Percentiles rank a stretch among this genome's conserved stretches.
These are phyloP conservation scores for Trifolium repens DNA, from an alignment of 306 rosid genomes.

Conservation along the genomic window DNA sequence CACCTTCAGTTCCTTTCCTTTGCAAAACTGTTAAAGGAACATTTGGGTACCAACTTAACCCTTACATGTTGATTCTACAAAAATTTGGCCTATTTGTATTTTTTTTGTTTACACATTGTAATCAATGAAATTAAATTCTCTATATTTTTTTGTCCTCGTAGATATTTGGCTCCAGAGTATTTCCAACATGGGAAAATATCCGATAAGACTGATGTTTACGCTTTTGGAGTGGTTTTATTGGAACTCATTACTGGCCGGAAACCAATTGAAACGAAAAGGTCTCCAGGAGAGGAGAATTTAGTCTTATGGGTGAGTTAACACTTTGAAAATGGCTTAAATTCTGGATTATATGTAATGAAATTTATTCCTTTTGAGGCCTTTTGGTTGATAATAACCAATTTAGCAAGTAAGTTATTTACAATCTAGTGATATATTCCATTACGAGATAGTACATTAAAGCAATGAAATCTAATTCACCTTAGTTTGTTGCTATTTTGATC, in stretches of 20 bases:
- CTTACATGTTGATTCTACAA: conserved; percentile 30
- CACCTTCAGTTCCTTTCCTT: conserved; percentile 95
- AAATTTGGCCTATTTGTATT: neutral
- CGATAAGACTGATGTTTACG: conserved; percentile 93
- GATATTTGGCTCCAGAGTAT: conserved; percentile 97
- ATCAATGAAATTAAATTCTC: conserved; percentile 18
- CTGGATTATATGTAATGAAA: conserved; percentile 15
- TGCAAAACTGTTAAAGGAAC: conserved; percentile 99
- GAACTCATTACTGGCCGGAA: conserved; percentile 94
- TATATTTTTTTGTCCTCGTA: conserved; percentile 35
- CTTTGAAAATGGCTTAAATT: conserved; percentile 7
- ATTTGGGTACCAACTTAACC: conserved; percentile 72
- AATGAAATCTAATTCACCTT: conserved; percentile 8
- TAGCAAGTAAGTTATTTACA: conserved; percentile 9
- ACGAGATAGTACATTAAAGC: conserved; percentile 2
- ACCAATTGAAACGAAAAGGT: conserved; percentile 79
- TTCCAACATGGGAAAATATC: conserved; percentile 98
- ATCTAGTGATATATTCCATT: conserved; percentile 4
- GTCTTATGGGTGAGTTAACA: conserved; percentile 82
- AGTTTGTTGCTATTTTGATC: conserved; percentile 12
- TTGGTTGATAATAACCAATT: conserved; percentile 13
- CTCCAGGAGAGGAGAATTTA: conserved; percentile 89
- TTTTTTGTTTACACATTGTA: conserved; percentile 9
- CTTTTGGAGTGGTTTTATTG: conserved; percentile 89
- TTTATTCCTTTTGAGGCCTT: conserved; percentile 32